phyloP scores from a whole-genome alignment of 306 rosid species.

The Urtica urens region DNA sequence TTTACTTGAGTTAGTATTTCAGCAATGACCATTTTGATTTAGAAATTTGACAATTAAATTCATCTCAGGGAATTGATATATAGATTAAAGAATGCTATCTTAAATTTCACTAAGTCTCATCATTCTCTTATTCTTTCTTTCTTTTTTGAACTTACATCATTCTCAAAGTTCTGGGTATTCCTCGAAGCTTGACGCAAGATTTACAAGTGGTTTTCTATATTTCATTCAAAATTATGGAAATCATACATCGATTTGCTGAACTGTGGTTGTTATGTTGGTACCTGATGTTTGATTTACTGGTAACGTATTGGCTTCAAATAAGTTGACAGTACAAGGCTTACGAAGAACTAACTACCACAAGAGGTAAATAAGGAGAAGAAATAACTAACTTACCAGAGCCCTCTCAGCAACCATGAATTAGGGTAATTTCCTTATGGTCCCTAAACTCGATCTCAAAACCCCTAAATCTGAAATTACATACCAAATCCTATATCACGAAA shows the following conservation, averaged over 20 bases:
- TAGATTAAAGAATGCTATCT: too few relatives aligned
- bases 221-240: conserved; percentile 55
- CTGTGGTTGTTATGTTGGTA: too few relatives aligned
- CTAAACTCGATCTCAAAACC: too few relatives aligned
- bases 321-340: background rate
- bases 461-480: too few relatives aligned
- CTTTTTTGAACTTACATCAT: conserved; percentile 62
- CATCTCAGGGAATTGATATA: too few relatives aligned
- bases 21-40: background rate
- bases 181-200: conserved; percentile 67
- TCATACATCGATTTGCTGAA: background rate
- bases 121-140: too few relatives aligned
- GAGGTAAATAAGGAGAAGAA: conserved; percentile 4
- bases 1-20: background rate
- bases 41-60: background rate
- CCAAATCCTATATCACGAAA: too few relatives aligned
- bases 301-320: background rate
- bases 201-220: conserved; percentile 73
- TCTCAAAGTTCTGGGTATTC: conserved; percentile 89
- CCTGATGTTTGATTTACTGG: too few relatives aligned
- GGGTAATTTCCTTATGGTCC: conserved; percentile 84
- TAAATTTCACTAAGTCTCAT: too few relatives aligned
- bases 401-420: conserved; percentile 77
- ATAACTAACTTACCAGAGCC: conserved; percentile 59
- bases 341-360: background rate